Evolutionary conservation across 129 eudicot species (phyloP), one percentile per base, ranked within the genome.

Genomic region (Ambrosia artemisiifolia): DNA sequence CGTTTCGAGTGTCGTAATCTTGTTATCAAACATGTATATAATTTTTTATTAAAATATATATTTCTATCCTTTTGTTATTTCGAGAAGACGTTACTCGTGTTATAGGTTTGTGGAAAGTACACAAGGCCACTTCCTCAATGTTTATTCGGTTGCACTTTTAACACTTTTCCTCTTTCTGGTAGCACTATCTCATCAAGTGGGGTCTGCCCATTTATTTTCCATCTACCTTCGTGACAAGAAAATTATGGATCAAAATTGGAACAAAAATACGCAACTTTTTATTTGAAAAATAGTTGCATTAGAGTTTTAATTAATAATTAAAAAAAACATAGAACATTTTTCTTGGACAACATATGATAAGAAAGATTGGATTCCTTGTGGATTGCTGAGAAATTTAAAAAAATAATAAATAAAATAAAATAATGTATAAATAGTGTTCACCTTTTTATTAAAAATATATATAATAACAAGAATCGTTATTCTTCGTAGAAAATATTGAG

Each of bases 121-220:
- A 78, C 51, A 71, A 65, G 73, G 77, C 77, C 82, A 71, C 72
- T 71, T 71, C 34, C 55, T 16, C 62, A 70, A 69, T 62, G 76
- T 77, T 77, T 70, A 77, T 70, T 77, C 73, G 67, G 11, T 71
- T 78, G 77, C 77, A 63, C 82, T 78, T 77, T 78, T 71, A 71
- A 42, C 82, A 64, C 77, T 42, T 70, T 77, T 75, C 47, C 62
- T 63, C 73, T 71, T 78, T 78, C 65, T 51, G 14, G 82, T 71
- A 42, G 72, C 82, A 78, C 67, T 53, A 71, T 78, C 72, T 70
- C 59, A 77, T 49, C 81, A 69, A 77, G 76, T 77, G 81, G 81
- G 81, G 71, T 61, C 72, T 70, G 76, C 72, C 72, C 66, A 78
- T 70, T 50, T 70, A 36, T 62, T 40, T 65, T 28, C 36, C 66